phyloP scores from a whole-genome alignment of 805 yeast species.

The Kazachstania africana region DNA sequence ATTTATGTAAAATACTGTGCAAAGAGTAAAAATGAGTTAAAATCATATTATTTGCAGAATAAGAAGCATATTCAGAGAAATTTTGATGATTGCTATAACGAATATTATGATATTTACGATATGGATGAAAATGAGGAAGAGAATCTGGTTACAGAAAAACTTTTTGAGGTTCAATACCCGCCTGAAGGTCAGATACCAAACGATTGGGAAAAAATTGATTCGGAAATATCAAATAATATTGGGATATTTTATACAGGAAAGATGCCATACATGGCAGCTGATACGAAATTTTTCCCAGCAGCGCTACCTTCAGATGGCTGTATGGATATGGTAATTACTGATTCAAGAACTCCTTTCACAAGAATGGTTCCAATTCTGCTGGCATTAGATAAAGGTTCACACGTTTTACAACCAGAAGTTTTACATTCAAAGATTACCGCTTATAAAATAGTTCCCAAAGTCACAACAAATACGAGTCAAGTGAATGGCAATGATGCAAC shows the following conservation, averaged over 20 bases:
- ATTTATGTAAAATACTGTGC: conserved; percentile 59
- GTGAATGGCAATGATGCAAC: not conserved
- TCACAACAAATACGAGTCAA: not conserved
- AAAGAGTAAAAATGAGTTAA: conserved; percentile 39
- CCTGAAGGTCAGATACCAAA: conserved; percentile 38
- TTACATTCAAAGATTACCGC: conserved; percentile 69
- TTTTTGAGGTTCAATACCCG: conserved; percentile 33
- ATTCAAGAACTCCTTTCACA: conserved; percentile 46
- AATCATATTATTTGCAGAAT: conserved; percentile 33
- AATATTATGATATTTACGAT: conserved; percentile 1
- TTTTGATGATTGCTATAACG: conserved; percentile 1
- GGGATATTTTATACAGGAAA: conserved; percentile 81
- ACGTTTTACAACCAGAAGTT: conserved; percentile 56
- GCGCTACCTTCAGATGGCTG: conserved; percentile 82
- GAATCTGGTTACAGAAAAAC: conserved; percentile 28
- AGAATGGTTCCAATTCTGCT: conserved; percentile 47
- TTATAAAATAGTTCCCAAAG: conserved; percentile 56
- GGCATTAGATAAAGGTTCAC: conserved; percentile 63
- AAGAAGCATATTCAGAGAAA: conserved; percentile 2
- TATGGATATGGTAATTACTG: conserved; percentile 71
- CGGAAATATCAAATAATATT: conserved; percentile 37
- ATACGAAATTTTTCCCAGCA: conserved; percentile 83
- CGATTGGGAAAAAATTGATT: conserved; percentile 57
- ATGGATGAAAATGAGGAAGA: conserved; percentile 3
- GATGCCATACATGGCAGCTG: conserved; percentile 81